Percentiles rank a stretch among this genome's conserved stretches.
These are phyloP conservation scores for Puccinellia tenuiflora DNA, from an alignment of 176 grass and related monocot species.

Conservation along the genomic window DNA sequence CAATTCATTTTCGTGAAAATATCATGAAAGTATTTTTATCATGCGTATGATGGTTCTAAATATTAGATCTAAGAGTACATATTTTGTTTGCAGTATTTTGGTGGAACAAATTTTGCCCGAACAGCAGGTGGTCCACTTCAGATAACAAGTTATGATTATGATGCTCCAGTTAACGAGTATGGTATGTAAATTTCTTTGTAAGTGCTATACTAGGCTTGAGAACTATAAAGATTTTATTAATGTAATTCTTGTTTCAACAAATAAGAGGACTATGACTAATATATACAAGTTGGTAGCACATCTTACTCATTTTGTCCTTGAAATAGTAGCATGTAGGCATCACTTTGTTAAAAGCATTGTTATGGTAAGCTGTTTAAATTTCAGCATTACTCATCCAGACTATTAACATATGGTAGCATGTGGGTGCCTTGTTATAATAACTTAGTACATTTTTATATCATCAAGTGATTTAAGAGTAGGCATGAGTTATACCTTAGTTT, in stretches of 20 bases:
- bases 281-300: neutral
- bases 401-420: neutral
- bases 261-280: neutral
- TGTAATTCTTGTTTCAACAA: constrained; percentile 9
- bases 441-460: neutral
- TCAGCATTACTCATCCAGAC: neutral
- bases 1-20: neutral
- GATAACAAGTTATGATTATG: constrained; percentile 97
- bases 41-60: constrained; percentile 4
- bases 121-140: constrained; percentile 90
- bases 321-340: neutral
- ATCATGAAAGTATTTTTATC: neutral
- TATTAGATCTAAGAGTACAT: constrained; percentile 21
- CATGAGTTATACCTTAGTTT: neutral
- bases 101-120: constrained; percentile 94
- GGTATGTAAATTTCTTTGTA: constrained; percentile 41
- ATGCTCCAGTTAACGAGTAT: constrained; percentile 93
- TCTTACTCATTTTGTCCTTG: neutral
- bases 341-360: neutral
- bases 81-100: constrained; percentile 66
- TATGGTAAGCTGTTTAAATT: neutral
- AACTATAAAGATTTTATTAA: constrained; percentile 11
- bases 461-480: neutral
- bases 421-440: neutral
- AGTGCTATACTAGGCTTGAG: neutral